Evolutionary conservation across 495 filamentous ascomycete genomes (phyloP).

Genomic region (Symbiotaphrina buchneri): DNA sequence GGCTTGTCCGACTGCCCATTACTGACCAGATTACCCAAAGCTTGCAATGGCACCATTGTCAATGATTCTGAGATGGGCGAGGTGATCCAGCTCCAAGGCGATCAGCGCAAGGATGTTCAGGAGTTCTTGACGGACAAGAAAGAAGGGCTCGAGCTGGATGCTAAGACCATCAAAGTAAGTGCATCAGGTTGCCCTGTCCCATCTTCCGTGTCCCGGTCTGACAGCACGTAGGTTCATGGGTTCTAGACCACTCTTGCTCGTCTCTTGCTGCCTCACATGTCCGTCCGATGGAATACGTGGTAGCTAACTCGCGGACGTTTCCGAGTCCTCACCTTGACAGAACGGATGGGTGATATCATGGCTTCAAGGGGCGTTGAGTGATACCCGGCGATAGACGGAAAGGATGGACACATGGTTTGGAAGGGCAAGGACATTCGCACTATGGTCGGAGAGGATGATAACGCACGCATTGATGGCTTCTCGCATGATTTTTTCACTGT

Average conservation of each 20-base stretch:
- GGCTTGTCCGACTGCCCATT: constrained; percentile 2
- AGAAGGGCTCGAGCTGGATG: constrained; percentile 72
- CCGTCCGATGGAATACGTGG: too few relatives aligned
- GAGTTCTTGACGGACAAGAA: constrained; percentile 94
- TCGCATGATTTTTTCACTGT: too few relatives aligned
- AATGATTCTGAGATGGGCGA: constrained; percentile 93
- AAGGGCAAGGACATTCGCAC: too few relatives aligned
- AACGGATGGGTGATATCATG: too few relatives aligned
- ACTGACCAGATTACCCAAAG: constrained; percentile 17
- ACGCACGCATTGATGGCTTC: too few relatives aligned
- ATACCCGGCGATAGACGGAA: too few relatives aligned
- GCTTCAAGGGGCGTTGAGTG: too few relatives aligned
- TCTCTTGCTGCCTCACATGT: neutral
- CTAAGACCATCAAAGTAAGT: constrained; percentile 87
- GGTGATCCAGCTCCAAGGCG: constrained; percentile 98
- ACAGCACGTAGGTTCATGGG: constrained; percentile 25
- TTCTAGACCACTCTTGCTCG: constrained; percentile 25
- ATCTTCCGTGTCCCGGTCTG: neutral
- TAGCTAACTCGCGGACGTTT: too few relatives aligned
- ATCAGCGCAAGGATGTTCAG: constrained; percentile 96
- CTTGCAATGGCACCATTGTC: constrained; percentile 99
- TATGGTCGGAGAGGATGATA: too few relatives aligned
- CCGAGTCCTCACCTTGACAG: too few relatives aligned
- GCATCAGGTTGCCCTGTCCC: too few relatives aligned
- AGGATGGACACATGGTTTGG: too few relatives aligned